Conservation (phyloP, 2,329 filamentous ascomycete genomes). For the Colletotrichum horii region DNA sequence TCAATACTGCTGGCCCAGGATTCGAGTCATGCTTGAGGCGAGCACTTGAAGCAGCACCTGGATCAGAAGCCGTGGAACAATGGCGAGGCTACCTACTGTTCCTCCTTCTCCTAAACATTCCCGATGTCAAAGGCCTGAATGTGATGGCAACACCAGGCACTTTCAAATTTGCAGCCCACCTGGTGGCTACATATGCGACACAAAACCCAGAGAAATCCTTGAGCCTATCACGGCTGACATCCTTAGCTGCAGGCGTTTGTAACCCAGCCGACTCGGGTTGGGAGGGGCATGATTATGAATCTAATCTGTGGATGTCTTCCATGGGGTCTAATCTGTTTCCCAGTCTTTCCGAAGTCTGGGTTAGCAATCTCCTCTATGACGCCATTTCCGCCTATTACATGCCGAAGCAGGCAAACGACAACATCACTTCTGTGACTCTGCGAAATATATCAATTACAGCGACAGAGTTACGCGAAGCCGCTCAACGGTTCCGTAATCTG, state of each 20-base stretch:
- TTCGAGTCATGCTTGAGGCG: not conserved
- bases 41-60: not conserved
- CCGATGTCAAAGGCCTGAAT: not conserved
- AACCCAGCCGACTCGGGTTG: too few species aligned
- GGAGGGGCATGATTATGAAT: too few species aligned
- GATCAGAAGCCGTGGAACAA: not conserved
- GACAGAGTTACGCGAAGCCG: not conserved
- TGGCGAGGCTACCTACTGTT: not conserved
- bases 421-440: not conserved
- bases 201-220: not conserved
- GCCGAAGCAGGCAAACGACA: not conserved
- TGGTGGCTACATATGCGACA: not conserved
- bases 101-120: not conserved
- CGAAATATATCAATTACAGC: not conserved
- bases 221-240: not conserved
- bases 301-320: too few species aligned
- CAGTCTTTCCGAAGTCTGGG: too few species aligned
- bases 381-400: too few species aligned
- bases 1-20: not conserved
- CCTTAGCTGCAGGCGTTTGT: not conserved
- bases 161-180: not conserved
- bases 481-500: not conserved
- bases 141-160: not conserved
- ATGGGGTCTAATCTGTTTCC: too few species aligned
- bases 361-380: too few species aligned